Percentiles rank a stretch among this genome's conserved stretches.
These are phyloP conservation scores for Candida wancherniae DNA, from an alignment of 805 yeast genomes.

Conservation along the genomic window DNA sequence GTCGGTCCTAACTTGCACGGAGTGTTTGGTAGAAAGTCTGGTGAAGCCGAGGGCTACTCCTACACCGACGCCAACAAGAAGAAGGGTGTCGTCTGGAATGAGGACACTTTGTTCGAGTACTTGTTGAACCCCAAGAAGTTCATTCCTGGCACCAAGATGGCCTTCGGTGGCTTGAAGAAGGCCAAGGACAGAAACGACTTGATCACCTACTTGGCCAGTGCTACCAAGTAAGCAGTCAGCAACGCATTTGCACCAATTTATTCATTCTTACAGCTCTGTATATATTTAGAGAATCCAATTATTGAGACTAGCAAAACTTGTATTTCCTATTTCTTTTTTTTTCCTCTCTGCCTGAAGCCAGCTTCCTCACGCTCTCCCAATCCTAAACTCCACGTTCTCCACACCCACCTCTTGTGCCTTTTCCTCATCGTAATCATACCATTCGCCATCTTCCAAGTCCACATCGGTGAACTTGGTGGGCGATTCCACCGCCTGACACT, in stretches of 20 bases:
- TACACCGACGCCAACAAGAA: slow-evolving; percentile 98
- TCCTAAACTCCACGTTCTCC: too few species aligned
- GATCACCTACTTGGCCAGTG: slow-evolving; percentile 69
- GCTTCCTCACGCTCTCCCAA: too few species aligned
- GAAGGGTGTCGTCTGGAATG: slow-evolving; percentile 86
- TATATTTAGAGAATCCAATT: too few species aligned
- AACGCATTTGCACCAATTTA: too few species aligned
- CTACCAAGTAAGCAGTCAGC: slow-evolving; percentile 33
- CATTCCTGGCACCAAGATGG: slow-evolving; percentile 99
- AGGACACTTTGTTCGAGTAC: slow-evolving; percentile 88
- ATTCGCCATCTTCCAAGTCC: slow-evolving; percentile 75
- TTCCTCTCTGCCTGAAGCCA: too few species aligned
- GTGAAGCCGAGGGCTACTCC: slow-evolving; percentile 87
- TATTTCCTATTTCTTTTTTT: too few species aligned
- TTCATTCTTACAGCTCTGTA: too few species aligned
- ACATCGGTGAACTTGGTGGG: slow-evolving; percentile 55
- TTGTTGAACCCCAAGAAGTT: slow-evolving; percentile 99
- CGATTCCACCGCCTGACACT: slow-evolving; percentile 50
- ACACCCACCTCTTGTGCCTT: slow-evolving; percentile 76
- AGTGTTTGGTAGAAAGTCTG: slow-evolving; percentile 87
- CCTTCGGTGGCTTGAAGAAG: slow-evolving; percentile 99
- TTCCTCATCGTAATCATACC: slow-evolving; percentile 94
- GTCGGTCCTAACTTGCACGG: slow-evolving; percentile 99
- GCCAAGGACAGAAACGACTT: slow-evolving; percentile 97
- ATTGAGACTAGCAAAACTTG: too few species aligned